These are phyloP conservation scores for Xylariaceae sp. DNA, from an alignment of 2,329 filamentous ascomycete species.

Conservation along the genomic window DNA sequence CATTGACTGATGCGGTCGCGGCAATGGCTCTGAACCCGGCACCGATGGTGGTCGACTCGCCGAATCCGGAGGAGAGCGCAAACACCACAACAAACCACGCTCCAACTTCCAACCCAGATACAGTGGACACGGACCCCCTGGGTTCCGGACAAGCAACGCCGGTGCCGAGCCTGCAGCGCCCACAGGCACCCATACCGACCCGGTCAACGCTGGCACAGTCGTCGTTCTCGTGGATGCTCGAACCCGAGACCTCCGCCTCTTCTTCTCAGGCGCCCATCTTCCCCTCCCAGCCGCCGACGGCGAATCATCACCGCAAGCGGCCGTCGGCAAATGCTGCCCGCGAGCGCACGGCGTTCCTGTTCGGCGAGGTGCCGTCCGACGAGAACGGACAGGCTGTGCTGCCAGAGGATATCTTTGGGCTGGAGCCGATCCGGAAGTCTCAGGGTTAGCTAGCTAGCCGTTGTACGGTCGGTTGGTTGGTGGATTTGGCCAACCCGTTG, in stretches of 20 bases:
- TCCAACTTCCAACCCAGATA: constrained; percentile 8
- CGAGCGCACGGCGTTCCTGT: constrained; percentile 62
- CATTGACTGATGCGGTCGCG: constrained; percentile 31
- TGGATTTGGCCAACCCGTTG: no score
- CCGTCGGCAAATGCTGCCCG: constrained; percentile 49
- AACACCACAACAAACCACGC: not conserved
- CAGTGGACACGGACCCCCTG: constrained; percentile 26
- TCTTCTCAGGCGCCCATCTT: constrained; percentile 26
- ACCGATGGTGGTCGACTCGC: constrained; percentile 11
- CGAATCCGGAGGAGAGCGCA: constrained; percentile 4
- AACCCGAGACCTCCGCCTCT: constrained; percentile 49
- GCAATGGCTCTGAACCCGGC: constrained; percentile 31
- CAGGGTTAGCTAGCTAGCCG: not conserved
- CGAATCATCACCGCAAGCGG: constrained; percentile 45
- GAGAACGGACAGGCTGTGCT: constrained; percentile 40
- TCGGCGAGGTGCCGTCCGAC: constrained; percentile 54
- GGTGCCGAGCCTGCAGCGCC: constrained; percentile 35
- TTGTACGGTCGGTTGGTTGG: no score
- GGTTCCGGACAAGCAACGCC: constrained; percentile 20
- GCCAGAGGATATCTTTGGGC: constrained; percentile 57
- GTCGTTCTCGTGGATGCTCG: constrained; percentile 80
- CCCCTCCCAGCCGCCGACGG: constrained; percentile 26
- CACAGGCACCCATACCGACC: constrained; percentile 54
- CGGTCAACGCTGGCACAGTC: constrained; percentile 72
- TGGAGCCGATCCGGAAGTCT: constrained; percentile 48